A percentile compares a stretch with the other conserved stretches of the same genome.
Evolutionary conservation across 345 rosid species (phyloP).

Genomic region (Eucalyptus pauciflora): DNA sequence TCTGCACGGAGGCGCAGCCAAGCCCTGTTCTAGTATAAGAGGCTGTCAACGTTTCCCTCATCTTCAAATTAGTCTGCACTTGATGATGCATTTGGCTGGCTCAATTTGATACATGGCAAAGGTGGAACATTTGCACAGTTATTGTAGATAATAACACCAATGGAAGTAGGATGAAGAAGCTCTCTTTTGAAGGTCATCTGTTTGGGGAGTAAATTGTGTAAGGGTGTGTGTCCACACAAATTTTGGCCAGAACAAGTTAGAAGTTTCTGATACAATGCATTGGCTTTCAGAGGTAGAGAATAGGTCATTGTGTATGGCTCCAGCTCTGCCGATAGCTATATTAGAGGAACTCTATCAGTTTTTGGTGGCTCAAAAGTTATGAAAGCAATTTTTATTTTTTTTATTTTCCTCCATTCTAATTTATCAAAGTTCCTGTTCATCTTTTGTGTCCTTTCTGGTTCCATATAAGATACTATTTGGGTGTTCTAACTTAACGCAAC

Average conservation of each 20-base stretch:
- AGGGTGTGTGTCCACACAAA: neutral
- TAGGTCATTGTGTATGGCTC: neutral
- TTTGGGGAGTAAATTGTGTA: neutral
- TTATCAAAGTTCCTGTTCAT: neutral
- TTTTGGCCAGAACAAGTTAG: neutral
- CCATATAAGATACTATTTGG: neutral
- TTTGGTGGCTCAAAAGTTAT: neutral
- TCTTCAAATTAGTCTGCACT: neutral
- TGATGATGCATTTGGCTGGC: neutral
- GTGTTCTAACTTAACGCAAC: neutral
- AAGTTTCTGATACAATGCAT: neutral
- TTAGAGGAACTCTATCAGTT: neutral
- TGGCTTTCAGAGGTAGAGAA: neutral
- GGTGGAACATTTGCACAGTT: conserved; percentile 16
- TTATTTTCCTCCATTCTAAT: neutral
- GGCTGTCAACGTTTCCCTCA: neutral
- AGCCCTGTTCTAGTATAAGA: conserved; percentile 7
- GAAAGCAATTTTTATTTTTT: neutral
- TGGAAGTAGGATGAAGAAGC: neutral
- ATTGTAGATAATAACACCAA: conserved; percentile 21
- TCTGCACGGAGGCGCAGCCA: conserved; percentile 12
- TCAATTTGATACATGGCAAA: conserved; percentile 10
- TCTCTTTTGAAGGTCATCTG: neutral
- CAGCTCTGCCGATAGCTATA: neutral
- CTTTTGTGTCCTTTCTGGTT: neutral